Conservation (phyloP, 2,329 filamentous ascomycete species). For the Herpomyces periplanetae region DNA sequence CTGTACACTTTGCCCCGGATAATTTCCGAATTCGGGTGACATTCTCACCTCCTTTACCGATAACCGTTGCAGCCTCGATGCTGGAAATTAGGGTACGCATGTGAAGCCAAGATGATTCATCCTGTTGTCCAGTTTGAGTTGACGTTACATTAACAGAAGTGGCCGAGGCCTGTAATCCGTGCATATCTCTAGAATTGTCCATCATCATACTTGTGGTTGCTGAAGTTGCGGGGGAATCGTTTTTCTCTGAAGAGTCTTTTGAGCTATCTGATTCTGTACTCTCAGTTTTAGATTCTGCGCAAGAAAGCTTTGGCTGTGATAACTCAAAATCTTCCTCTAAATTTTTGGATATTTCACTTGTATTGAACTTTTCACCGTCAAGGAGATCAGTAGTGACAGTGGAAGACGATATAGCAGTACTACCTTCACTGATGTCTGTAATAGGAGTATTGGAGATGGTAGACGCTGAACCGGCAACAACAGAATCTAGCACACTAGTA, state of each 20-base stretch:
- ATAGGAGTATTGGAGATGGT: too few relatives aligned
- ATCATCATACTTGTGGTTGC: constrained; percentile 12
- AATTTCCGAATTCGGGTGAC: constrained; percentile 81
- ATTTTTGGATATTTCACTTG: constrained; percentile 10
- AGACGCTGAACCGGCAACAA: constrained; percentile 8
- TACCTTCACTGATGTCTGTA: constrained; percentile 8
- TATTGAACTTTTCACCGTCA: constrained; percentile 5
- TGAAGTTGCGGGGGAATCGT: constrained; percentile 21
- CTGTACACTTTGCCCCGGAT: constrained; percentile 89
- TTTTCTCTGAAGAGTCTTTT: constrained; percentile 23
- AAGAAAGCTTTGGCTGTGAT: constrained; percentile 1
- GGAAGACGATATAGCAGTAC: background rate
- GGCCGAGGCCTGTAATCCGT: constrained; percentile 17
- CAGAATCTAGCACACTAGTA: constrained; percentile 5
- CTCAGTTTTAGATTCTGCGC: constrained; percentile 8
- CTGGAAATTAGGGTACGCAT: constrained; percentile 88
- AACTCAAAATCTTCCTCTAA: constrained; percentile 3
- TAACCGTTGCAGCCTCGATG: constrained; percentile 81
- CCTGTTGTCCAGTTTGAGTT: constrained; percentile 18
- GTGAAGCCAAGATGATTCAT: constrained; percentile 87
- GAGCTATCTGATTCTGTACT: constrained; percentile 9
- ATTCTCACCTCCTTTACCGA: constrained; percentile 94
- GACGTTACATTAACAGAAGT: constrained; percentile 12
- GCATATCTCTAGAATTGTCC: constrained; percentile 11
- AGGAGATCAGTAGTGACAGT: background rate